Percentiles rank a stretch among this genome's conserved stretches.
These are phyloP conservation scores for Claviceps sp. DNA, from an alignment of 2,329 filamentous ascomycete species.

Conservation along the genomic window DNA sequence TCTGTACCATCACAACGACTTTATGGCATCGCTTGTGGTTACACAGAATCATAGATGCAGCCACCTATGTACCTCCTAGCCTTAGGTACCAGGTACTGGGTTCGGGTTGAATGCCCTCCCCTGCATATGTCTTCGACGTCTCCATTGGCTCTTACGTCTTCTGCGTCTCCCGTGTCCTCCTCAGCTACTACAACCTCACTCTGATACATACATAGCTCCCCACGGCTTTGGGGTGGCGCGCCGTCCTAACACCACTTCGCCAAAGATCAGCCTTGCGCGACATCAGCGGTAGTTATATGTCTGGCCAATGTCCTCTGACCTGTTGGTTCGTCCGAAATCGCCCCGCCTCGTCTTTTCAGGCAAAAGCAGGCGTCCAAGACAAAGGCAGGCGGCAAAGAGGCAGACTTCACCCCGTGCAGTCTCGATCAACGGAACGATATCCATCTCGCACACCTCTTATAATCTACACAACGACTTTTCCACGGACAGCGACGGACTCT, in stretches of 20 bases:
- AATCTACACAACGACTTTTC: background rate
- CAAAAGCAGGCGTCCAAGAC: background rate
- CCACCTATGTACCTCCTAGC: background rate
- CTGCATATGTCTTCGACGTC: background rate
- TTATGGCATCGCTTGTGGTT: background rate
- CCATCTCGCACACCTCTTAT: background rate
- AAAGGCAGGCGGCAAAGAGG: background rate
- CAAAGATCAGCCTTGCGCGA: background rate
- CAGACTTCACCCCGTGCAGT: background rate
- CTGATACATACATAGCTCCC: background rate
- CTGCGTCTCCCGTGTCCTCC: background rate
- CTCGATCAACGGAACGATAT: background rate
- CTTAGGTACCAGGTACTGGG: background rate
- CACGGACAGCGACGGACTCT: too few species aligned
- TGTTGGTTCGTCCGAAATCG: background rate
- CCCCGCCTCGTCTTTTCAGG: background rate
- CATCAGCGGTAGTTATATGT: background rate
- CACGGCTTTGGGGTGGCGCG: background rate
- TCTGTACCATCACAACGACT: background rate
- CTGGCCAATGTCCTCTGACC: background rate
- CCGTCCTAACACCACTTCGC: background rate
- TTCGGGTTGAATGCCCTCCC: background rate
- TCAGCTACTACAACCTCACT: background rate
- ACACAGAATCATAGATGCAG: background rate
- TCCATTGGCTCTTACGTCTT: background rate